A percentile compares a stretch with the other conserved stretches of the same genome.
phyloP scores from a whole-genome alignment of 192 early-diverging fungal species.

The Gonapodya sp. region DNA sequence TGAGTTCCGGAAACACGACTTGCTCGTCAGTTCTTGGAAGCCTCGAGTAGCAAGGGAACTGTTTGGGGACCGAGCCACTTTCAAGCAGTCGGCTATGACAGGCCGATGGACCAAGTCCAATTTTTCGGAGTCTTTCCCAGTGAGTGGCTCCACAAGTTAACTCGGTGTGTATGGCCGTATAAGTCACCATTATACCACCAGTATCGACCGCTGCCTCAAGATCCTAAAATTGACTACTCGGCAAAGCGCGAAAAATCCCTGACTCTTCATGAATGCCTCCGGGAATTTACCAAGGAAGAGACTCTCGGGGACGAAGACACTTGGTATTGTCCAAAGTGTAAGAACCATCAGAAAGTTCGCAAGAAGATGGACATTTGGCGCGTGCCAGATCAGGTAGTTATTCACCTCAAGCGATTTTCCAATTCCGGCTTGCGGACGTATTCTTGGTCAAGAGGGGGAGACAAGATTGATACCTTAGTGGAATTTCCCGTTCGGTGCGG shows the following conservation, averaged over 20 bases:
- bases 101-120: too few relatives aligned
- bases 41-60: not conserved
- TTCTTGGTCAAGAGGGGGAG: slow-evolving; percentile 43
- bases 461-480: slow-evolving; percentile 64
- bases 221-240: not conserved
- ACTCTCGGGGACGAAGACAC: slow-evolving; percentile 61
- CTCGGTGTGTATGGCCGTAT: too few relatives aligned
- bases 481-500: slow-evolving; percentile 52
- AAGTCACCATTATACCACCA: too few relatives aligned
- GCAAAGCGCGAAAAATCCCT: slow-evolving; percentile 23
- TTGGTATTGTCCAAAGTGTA: slow-evolving; percentile 72
- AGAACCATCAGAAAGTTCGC: slow-evolving; percentile 62
- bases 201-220: not conserved
- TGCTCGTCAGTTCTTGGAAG: not conserved
- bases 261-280: slow-evolving; percentile 56
- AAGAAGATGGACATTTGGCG: slow-evolving; percentile 76
- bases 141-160: too few relatives aligned
- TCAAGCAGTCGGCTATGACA: not conserved
- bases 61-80: not conserved
- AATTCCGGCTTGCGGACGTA: slow-evolving; percentile 38
- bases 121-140: too few relatives aligned
- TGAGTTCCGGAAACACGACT: not conserved
- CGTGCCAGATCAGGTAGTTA: slow-evolving; percentile 65
- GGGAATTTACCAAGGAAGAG: slow-evolving; percentile 67
- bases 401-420: slow-evolving; percentile 74